Conservation (phyloP, 2,329 filamentous ascomycete species). For the Geosmithia morbida region DNA sequence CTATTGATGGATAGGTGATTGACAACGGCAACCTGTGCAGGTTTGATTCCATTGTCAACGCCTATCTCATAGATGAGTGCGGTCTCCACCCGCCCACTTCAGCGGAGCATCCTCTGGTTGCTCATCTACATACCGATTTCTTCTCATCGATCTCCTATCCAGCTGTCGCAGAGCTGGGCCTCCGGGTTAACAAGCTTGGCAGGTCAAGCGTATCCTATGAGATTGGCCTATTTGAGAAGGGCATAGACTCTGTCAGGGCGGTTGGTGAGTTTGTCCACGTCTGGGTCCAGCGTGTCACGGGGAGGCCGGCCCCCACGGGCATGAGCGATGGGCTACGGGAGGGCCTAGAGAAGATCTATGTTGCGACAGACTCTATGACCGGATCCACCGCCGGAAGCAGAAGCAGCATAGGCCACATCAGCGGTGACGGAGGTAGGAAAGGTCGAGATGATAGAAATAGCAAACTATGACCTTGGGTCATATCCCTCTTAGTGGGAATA, state of each 20-base stretch:
- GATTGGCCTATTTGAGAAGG: slow-evolving; percentile 69
- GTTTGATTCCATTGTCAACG: slow-evolving; percentile 83
- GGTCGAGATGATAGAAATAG: neutral
- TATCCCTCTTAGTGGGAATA: neutral
- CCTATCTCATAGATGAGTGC: slow-evolving; percentile 71
- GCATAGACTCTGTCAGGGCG: slow-evolving; percentile 59
- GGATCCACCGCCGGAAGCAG: neutral
- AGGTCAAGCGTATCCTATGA: slow-evolving; percentile 84
- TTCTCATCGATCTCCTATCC: slow-evolving; percentile 74
- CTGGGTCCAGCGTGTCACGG: slow-evolving; percentile 63
- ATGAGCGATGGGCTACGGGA: slow-evolving; percentile 45
- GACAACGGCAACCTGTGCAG: slow-evolving; percentile 16
- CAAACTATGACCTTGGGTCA: neutral
- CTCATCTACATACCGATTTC: slow-evolving; percentile 75
- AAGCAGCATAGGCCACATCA: neutral
- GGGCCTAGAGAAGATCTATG: slow-evolving; percentile 42
- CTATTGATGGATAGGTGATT: neutral
- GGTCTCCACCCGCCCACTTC: slow-evolving; percentile 56
- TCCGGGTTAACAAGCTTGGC: slow-evolving; percentile 74
- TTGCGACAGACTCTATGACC: slow-evolving; percentile 10
- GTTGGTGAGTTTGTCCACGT: slow-evolving; percentile 82
- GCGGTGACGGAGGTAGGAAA: neutral
- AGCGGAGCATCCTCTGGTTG: slow-evolving; percentile 66
- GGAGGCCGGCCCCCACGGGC: slow-evolving; percentile 49
- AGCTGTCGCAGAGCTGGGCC: slow-evolving; percentile 62